Base-by-base conservation (phyloP, 169 alveolate species). In the Babesia bigemina region DNA sequence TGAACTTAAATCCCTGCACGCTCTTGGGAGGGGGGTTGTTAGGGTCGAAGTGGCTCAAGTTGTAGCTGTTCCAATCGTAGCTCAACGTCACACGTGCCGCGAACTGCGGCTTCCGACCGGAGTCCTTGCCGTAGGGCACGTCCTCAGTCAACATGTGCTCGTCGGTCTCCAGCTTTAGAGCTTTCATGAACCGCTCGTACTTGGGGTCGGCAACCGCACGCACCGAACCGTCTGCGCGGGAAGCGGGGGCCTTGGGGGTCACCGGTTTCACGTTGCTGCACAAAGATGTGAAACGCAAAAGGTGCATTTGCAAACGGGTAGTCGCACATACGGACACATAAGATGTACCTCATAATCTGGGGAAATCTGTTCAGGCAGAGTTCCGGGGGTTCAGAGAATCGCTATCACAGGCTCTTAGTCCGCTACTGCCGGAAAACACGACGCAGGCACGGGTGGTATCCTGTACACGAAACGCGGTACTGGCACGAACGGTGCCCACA, bases 1-100 rank as follows among this genome's bases (percentile, higher is more conserved):
- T 97, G 93, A 98, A 98, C 84, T 95, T 95, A 91, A 96, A 97
- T 48, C 99, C 99, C 75, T 96, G 95, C 26, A 96, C 95, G 24
- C 91, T 88, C 87, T 96, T 98, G 0, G 99, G 99, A 2, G 99
- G 99, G 17, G 99, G 98, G 84, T 97, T 96, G 79, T 95, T 98
- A 69, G 91, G 91, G 79, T 96, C 99, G 92, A 93, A 98, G 89
- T 98, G 99, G 24, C 97, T 95, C 89, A 92, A 94, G 89, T 98
- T 98, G 92, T 96, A 95, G 79, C 94, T 96, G 91, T 93, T 96
- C 99, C 99, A 98, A 70, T 96, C 99, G 75, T 88, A 96, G 11
- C 98, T 97, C 44, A 96, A 90, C 84, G 93, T 95, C 52, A 97
- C 98, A 74, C 98, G 88, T 74, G 96, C 97, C 85, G 94, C 95